phyloP scores from a whole-genome alignment of 2,329 filamentous ascomycete species.

The Cryphonectria parasitica region DNA sequence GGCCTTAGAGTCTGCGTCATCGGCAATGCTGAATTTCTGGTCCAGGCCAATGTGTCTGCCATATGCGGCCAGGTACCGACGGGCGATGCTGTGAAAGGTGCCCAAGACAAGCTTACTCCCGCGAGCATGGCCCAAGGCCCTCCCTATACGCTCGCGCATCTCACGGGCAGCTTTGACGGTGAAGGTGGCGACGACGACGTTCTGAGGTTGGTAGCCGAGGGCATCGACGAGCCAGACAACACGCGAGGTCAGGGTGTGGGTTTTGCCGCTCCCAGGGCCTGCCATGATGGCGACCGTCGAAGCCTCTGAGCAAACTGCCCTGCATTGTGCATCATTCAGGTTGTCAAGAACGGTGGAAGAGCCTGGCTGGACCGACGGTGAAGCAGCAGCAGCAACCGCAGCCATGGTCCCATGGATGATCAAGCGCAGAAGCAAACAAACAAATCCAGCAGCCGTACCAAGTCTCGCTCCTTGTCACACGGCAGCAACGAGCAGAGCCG shows the following conservation, averaged over 20 bases:
- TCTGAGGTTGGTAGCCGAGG: constrained; percentile 73
- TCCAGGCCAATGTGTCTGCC: constrained; percentile 81
- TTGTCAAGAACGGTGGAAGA: constrained; percentile 47
- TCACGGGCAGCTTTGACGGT: constrained; percentile 93
- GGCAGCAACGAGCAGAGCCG: no score
- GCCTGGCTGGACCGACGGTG: constrained; percentile 18
- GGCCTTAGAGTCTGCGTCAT: constrained; percentile 76
- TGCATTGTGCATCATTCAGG: constrained; percentile 59
- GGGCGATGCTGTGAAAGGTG: constrained; percentile 92
- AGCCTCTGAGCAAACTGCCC: constrained; percentile 57
- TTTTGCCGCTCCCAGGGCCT: constrained; percentile 80
- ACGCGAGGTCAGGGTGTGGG: constrained; percentile 89
- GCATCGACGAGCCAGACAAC: constrained; percentile 85
- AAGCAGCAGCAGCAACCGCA: neutral
- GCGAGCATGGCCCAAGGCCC: constrained; percentile 75
- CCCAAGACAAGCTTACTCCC: constrained; percentile 82
- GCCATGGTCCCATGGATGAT: constrained; percentile 24
- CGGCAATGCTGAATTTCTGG: constrained; percentile 88
- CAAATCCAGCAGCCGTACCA: neutral
- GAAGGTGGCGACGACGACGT: constrained; percentile 94
- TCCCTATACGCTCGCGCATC: constrained; percentile 87
- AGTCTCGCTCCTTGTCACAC: no score
- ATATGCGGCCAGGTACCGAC: constrained; percentile 82
- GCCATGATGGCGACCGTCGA: constrained; percentile 68
- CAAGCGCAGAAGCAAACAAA: constrained; percentile 13